Base-by-base conservation (phyloP, 805 yeast species). In the Barnettozyma californica region DNA sequence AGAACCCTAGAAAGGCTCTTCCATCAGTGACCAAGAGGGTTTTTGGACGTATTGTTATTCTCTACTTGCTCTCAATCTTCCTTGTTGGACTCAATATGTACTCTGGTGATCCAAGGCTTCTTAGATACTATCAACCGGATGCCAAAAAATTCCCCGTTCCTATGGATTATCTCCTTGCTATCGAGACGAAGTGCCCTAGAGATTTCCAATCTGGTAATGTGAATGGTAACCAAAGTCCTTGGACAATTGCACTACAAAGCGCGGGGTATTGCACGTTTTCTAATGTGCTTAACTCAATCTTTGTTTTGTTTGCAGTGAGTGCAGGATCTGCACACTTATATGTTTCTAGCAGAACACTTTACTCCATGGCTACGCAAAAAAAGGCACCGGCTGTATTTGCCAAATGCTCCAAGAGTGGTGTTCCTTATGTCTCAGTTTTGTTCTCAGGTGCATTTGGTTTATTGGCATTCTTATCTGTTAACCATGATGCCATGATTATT, bases 11-110 rank as follows among this genome's bases (percentile, higher is more conserved):
- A 54, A 79, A 75, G 52, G 81, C 92, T 0, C 70, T 87, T 16
- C 95, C 95, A 1, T 74, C 82, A 10, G 92, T 94, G 1, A 85
- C 91, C 2, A 81, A 75, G 55, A 73, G 84, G 56, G 87, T 86
- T 2, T 85, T 86, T 61, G 83, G 86, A 75, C 70, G 91, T 57
- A 77, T 87, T 34, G 57, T 83, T 5, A 62, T 84, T 1, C 76
- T 86, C 53, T 87, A 87, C 63, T 64, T 86, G 41, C 61, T 87
- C 18, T 78, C 88, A 3, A 75, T 84, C 19, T 82, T 87, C 59
- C 69, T 83, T 13, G 83, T 86, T 29, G 84, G 92, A 2, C 65
- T 87, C 38, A 85, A 84, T 61, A 69, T 87, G 29, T 86, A 86
- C 63, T 73, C 87, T 49, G 95, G 92, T 1, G 94, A 87, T 61